Percentiles rank a stretch among this genome's conserved stretches.
Evolutionary conservation across 306 rosid genomes (phyloP).

Genomic region (Vigna mungo): DNA sequence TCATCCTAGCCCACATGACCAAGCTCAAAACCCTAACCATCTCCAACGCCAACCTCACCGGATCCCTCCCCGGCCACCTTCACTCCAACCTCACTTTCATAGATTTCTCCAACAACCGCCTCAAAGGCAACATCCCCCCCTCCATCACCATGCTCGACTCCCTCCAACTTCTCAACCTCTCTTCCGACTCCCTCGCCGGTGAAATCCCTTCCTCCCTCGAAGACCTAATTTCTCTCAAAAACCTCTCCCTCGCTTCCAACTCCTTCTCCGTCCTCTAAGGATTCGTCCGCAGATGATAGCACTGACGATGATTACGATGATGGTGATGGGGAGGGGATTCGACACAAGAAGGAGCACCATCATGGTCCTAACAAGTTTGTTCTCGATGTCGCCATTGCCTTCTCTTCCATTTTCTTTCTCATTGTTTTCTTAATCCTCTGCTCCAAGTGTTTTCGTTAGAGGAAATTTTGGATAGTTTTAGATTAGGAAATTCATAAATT

Average conservation of each 20-base stretch:
- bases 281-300: constrained; percentile 59
- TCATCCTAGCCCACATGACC: constrained; percentile 74
- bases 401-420: constrained; percentile 91
- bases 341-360: constrained; percentile 62
- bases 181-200: constrained; percentile 63
- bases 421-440: constrained; percentile 76
- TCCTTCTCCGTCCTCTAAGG: constrained; percentile 76
- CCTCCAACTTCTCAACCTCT: constrained; percentile 68
- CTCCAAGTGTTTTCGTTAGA: constrained; percentile 82
- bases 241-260: constrained; percentile 43
- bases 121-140: no score
- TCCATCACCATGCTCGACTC: constrained; percentile 70
- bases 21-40: constrained; percentile 70
- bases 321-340: constrained; percentile 48
- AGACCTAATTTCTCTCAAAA: constrained; percentile 65
- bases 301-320: constrained; percentile 62
- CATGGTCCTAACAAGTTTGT: constrained; percentile 92
- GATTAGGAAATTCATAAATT: constrained; percentile 60
- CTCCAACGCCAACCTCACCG: constrained; percentile 82
- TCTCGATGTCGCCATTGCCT: constrained; percentile 90
- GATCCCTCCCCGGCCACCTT: constrained; percentile 72
- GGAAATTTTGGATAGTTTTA: constrained; percentile 37
- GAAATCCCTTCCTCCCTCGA: constrained; percentile 78
- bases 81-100: no score
- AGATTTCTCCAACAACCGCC: no score